Conservation (phyloP, 1,284 basidiomycete genomes). For the Ganoderma sp. region DNA sequence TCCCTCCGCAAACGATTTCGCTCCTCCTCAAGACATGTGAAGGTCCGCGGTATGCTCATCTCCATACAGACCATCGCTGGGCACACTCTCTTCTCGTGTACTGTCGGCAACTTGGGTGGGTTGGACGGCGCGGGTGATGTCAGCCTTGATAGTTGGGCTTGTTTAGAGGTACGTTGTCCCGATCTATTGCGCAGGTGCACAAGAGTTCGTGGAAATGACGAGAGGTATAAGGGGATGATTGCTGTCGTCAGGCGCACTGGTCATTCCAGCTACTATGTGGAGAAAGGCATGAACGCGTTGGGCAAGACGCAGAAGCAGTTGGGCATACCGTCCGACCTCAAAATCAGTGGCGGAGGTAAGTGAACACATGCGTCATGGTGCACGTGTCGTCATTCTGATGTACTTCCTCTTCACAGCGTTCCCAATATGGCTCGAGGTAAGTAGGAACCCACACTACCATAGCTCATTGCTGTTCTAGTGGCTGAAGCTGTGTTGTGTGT, state of each 20-base stretch:
- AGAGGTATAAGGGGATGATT: constrained; percentile 60
- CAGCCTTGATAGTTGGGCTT: constrained; percentile 78
- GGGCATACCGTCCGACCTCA: constrained; percentile 66
- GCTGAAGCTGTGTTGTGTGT: constrained; percentile 19
- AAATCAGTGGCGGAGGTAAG: constrained; percentile 78
- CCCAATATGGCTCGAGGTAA: constrained; percentile 82
- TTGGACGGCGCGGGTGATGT: constrained; percentile 71
- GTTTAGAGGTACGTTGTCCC: constrained; percentile 54
- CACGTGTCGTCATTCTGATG: background rate
- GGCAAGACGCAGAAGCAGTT: constrained; percentile 76
- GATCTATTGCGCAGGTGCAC: background rate
- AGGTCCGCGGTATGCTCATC: constrained; percentile 79
- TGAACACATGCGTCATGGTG: constrained; percentile 44
- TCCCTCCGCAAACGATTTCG: constrained; percentile 82
- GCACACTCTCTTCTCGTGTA: constrained; percentile 79
- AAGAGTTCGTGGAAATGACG: constrained; percentile 4
- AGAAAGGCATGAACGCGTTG: constrained; percentile 81
- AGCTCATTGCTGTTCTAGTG: background rate
- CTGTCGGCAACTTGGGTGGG: constrained; percentile 77
- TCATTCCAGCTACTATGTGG: constrained; percentile 82
- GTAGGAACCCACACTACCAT: constrained; percentile 37
- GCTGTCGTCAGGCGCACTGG: constrained; percentile 79
- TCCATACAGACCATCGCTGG: constrained; percentile 79
- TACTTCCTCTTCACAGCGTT: constrained; percentile 55
- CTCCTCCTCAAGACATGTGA: constrained; percentile 68